Base-by-base conservation (phyloP, 768 basidiomycete genomes). In the Leccinum truebloodii region DNA sequence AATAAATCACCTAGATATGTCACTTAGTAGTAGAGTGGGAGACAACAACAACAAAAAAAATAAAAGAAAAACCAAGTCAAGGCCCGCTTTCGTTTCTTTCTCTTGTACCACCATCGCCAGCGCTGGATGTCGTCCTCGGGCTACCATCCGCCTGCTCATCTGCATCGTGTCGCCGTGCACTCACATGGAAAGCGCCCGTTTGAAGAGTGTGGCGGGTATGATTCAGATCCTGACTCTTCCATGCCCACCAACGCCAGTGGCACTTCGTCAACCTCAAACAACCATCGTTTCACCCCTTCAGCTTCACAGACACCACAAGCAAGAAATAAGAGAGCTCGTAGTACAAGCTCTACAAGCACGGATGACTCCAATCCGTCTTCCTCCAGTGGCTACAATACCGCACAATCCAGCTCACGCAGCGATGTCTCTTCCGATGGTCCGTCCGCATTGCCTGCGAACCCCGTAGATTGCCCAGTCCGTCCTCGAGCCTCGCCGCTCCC, bases 281-380 rank as follows among this genome's bases (percentile, higher is more conserved):
- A 46, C 35, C 59, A 28, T 34, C 68, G 59, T 41, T 61, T 64
- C 22, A 28, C 67, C 14, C 16, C 69, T 2, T 24, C 59, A 26
- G 8, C 58, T 26, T 55, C 41, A 3, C 39, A 58, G 5, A 24
- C 54, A 65, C 76, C 78, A 52, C 80, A 81, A 64, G 77, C 83
- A 57, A 80, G 83, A 59, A 85, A 80, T 62, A 86, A 86, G 72
- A 74, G 86, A 34, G 82, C 86, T 4, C 74, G 85, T 51, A 86
- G 85, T 61, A 81, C 79, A 35, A 81, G 79, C 61, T 81, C 78
- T 35, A 78, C 79, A 50, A 73, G 71, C n/a, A 77, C 76, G 57
- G 74, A 74, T 46, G 62, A 57, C 60, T 68, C 76, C 34, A 60
- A 59, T 28, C 73, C 75, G 54, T 76, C 79, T 9, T 68, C 73